Conservation (phyloP, 768 basidiomycete species). For the Termitomyces sp. region DNA sequence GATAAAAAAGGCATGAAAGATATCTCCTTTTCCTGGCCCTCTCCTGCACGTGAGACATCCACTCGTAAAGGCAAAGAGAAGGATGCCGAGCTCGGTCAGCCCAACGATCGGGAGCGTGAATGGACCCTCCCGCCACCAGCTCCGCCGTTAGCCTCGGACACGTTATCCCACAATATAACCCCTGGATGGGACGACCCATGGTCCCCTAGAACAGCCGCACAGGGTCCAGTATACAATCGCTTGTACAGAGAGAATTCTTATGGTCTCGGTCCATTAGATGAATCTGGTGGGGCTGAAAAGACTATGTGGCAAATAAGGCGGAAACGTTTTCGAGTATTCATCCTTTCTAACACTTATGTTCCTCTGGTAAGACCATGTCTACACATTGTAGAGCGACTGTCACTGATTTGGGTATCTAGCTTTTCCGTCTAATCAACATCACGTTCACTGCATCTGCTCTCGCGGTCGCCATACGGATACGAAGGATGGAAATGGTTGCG, state of each 20-base stretch:
- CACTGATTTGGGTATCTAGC: slow-evolving; percentile 30
- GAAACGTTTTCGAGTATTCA: slow-evolving; percentile 57
- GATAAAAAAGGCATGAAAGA: slow-evolving; percentile 35
- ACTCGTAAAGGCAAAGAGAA: slow-evolving; percentile 29
- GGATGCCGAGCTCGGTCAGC: slow-evolving; percentile 14
- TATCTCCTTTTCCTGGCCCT: slow-evolving; percentile 46
- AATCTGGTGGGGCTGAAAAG: slow-evolving; percentile 20
- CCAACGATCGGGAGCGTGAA: slow-evolving; percentile 13
- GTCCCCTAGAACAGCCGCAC: slow-evolving; percentile 40
- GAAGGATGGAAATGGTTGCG: slow-evolving; percentile 44
- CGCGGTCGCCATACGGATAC: slow-evolving; percentile 73
- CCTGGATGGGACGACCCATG: slow-evolving; percentile 69
- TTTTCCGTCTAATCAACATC: slow-evolving; percentile 83
- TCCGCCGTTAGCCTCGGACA: slow-evolving; percentile 37
- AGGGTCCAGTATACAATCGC: slow-evolving; percentile 28
- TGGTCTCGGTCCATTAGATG: slow-evolving; percentile 21
- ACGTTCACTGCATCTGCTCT: slow-evolving; percentile 75
- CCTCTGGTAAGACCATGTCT: slow-evolving; percentile 51
- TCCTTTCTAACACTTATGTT: slow-evolving; percentile 71
- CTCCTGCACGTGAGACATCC: slow-evolving; percentile 30
- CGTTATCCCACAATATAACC: slow-evolving; percentile 48
- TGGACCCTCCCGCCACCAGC: slow-evolving; percentile 28
- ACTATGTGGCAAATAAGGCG: slow-evolving; percentile 27
- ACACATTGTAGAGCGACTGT: slow-evolving; percentile 4
- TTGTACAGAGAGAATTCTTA: slow-evolving; percentile 19